These are phyloP conservation scores for Exidia glandulosa DNA, from an alignment of 768 basidiomycete genomes.

Conservation along the genomic window DNA sequence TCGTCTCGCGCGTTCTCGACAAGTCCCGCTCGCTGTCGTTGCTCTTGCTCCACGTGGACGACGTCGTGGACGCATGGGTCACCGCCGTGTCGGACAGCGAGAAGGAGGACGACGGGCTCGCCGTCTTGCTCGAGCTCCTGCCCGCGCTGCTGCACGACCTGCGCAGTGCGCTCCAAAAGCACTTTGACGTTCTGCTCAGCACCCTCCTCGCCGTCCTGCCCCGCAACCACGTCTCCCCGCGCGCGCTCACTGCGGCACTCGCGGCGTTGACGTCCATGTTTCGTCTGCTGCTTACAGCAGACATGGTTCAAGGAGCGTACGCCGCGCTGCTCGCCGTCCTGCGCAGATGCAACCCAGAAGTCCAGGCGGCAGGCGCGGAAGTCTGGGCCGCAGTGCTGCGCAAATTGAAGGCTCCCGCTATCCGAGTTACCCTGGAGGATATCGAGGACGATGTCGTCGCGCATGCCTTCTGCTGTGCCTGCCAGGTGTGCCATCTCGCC, in stretches of 20 bases:
- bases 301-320: slow-evolving; percentile 39
- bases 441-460: slow-evolving; percentile 35
- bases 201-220: slow-evolving; percentile 47
- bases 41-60: slow-evolving; percentile 68
- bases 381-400: slow-evolving; percentile 77
- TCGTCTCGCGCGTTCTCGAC: slow-evolving; percentile 47
- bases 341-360: slow-evolving; percentile 52
- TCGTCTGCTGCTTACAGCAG: slow-evolving; percentile 51
- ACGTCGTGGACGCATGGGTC: slow-evolving; percentile 57
- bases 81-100: slow-evolving; percentile 25
- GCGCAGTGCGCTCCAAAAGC: slow-evolving; percentile 60
- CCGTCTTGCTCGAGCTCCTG: slow-evolving; percentile 68
- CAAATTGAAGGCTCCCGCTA: slow-evolving; percentile 51
- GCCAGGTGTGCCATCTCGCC: slow-evolving; percentile 47
- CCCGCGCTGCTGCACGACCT: slow-evolving; percentile 74
- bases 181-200: slow-evolving; percentile 44
- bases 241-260: slow-evolving; percentile 50
- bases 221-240: slow-evolving; percentile 41
- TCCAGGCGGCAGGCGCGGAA: slow-evolving; percentile 70
- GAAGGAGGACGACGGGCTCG: slow-evolving; percentile 57
- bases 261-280: slow-evolving; percentile 60
- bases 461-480: slow-evolving; percentile 62
- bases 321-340: slow-evolving; percentile 35
- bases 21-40: slow-evolving; percentile 69
- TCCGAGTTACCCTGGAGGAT: slow-evolving; percentile 39